Evolutionary conservation across 2,329 filamentous ascomycete genomes (phyloP).

Genomic region (Dactylella cylindrospora): DNA sequence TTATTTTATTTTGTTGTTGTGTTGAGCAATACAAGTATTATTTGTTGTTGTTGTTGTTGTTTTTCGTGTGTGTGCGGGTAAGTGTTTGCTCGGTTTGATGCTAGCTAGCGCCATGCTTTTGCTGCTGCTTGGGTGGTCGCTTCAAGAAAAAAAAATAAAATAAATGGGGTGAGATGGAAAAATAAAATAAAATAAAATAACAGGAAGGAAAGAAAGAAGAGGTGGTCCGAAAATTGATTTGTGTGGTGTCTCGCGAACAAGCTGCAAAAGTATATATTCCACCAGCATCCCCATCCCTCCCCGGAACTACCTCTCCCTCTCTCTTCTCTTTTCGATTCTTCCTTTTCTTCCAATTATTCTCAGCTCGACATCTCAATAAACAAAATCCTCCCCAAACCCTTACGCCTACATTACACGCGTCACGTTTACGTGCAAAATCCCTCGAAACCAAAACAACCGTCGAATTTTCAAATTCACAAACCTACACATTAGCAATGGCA

Average conservation of each 20-base stretch:
- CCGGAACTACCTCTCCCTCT: constrained; percentile 50
- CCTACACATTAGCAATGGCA: constrained; percentile 79
- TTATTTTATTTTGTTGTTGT: too few species aligned
- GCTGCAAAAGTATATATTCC: constrained; percentile 37
- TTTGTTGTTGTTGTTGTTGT: too few species aligned
- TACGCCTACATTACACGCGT: constrained; percentile 24
- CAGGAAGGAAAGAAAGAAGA: too few species aligned
- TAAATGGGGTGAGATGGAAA: too few species aligned
- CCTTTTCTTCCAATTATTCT: constrained; percentile 46
- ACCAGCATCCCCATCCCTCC: constrained; percentile 39
- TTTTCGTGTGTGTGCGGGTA: too few species aligned
- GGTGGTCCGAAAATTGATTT: too few species aligned
- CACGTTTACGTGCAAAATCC: constrained; percentile 34
- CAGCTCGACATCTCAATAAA: constrained; percentile 40
- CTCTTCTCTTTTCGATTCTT: constrained; percentile 45
- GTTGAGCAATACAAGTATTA: too few species aligned
- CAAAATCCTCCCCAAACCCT: constrained; percentile 23
- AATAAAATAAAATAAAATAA: too few species aligned
- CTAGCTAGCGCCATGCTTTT: too few species aligned
- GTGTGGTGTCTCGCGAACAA: constrained; percentile 30
- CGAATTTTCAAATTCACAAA: constrained; percentile 52
- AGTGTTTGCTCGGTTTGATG: too few species aligned
- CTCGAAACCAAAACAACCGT: constrained; percentile 50
- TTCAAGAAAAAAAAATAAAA: too few species aligned
- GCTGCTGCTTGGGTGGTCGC: too few species aligned